Base-by-base conservation (phyloP, 768 basidiomycete genomes). In the Galerina marginata region DNA sequence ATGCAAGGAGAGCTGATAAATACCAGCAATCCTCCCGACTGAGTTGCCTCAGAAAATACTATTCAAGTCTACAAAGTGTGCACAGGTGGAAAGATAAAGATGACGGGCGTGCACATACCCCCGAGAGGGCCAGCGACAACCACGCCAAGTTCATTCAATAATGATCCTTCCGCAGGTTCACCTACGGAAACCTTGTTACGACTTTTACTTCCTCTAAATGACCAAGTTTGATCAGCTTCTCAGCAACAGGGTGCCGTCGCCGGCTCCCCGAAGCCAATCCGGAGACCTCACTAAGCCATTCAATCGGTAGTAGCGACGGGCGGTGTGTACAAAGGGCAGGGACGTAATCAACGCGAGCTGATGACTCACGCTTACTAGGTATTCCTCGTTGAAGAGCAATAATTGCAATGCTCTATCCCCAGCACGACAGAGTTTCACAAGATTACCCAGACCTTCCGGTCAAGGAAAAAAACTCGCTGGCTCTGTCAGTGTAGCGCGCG, bases 351-450 rank as follows among this genome's bases (percentile, higher is more conserved):
- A 89, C 85, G 86, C 84, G 81, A 89, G 89, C 87, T 90, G 87
- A 89, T 90, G 87, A 91, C 87, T 88, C 84, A 83, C 85, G 85
- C 83, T 88, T 90, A 90, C 89, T 89, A 89, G 87, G 87, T 83
- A 90, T 90, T 90, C 89, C 88, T 89, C 85, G 86, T 90, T 91
- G 87, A 91, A 89, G 89, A 90, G 87, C 88, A 86, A 90, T 89
- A 91, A 89, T 90, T 89, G 86, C 88, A 90, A 89, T 89, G 86
- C 87, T 89, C 89, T 88, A 89, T 89, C 87, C 88, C 88, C 87
- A 71, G 70, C 69, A 71, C 67, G 69, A 70, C 70, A 71, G 71
- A 67, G 71, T 71, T 73, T 74, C 71, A 72, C 71, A 74, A 75
- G 74, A 74, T 75, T 74, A 71, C 73, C 75, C 74, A 75, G 74